Percentiles rank a stretch among this genome's conserved stretches.
Evolutionary conservation across 257 asterid genomes (phyloP).

Genomic region (Fraxinus americana): DNA sequence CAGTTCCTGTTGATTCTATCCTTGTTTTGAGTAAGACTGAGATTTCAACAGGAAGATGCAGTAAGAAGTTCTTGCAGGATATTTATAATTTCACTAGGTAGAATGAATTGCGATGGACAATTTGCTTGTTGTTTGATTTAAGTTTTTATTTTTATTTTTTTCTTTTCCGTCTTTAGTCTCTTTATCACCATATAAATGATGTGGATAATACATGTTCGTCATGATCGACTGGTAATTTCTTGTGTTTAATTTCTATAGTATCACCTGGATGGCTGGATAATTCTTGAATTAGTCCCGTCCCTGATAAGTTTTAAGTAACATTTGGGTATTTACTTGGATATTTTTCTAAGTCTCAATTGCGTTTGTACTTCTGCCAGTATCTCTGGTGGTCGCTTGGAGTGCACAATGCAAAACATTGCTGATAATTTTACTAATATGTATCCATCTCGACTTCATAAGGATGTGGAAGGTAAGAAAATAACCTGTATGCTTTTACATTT

Average conservation of each 20-base stretch:
- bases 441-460: conserved; percentile 71
- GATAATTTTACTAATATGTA: conserved; percentile 67
- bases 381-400: conserved; percentile 95
- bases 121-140: conserved; percentile 4
- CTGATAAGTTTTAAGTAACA: conserved; percentile 1
- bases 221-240: conserved; percentile 13
- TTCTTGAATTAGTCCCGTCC: conserved; percentile 2
- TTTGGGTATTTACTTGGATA: conserved; percentile 3
- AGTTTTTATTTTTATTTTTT: neutral
- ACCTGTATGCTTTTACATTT: conserved; percentile 11
- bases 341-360: conserved; percentile 16
- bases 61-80: conserved; percentile 20
- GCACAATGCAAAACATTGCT: conserved; percentile 98
- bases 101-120: conserved; percentile 13
- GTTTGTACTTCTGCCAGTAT: conserved; percentile 52
- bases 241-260: neutral
- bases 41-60: conserved; percentile 9
- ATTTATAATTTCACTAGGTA: neutral
- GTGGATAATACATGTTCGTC: neutral
- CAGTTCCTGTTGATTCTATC: neutral
- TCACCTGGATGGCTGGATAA: neutral
- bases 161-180: neutral
- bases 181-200: conserved; percentile 4
- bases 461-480: conserved; percentile 58
- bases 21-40: conserved; percentile 17